A percentile compares a stretch with the other conserved stretches of the same genome.
These are phyloP conservation scores for Ganoderma multipileum DNA, from an alignment of 1,284 basidiomycete genomes.

Conservation along the genomic window DNA sequence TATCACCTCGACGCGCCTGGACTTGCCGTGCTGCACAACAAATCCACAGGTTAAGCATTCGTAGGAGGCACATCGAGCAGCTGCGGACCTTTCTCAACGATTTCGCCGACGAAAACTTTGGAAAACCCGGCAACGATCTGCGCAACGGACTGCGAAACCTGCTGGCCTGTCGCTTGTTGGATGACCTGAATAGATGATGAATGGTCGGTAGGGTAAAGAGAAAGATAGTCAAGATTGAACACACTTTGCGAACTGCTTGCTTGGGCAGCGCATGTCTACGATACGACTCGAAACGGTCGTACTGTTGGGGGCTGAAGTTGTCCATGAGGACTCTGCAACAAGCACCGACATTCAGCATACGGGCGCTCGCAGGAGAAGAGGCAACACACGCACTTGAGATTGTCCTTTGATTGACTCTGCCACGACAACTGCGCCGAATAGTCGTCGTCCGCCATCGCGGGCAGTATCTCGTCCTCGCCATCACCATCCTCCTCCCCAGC, in stretches of 20 bases:
- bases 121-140: slow-evolving; percentile 89
- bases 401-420: slow-evolving; percentile 85
- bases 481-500: slow-evolving; percentile 57
- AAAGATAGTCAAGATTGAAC: slow-evolving; percentile 11
- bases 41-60: neutral
- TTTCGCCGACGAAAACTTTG: slow-evolving; percentile 93
- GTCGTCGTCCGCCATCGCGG: slow-evolving; percentile 86
- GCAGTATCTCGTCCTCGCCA: slow-evolving; percentile 75
- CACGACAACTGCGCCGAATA: slow-evolving; percentile 81
- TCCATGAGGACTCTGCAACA: slow-evolving; percentile 79
- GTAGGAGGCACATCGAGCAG: neutral
- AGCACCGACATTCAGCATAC: slow-evolving; percentile 1
- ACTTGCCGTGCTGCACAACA: slow-evolving; percentile 69
- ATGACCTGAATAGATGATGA: slow-evolving; percentile 62
- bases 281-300: slow-evolving; percentile 90
- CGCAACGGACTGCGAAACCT: slow-evolving; percentile 85
- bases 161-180: slow-evolving; percentile 83
- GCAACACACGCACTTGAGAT: slow-evolving; percentile 65
- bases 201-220: neutral
- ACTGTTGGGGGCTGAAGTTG: slow-evolving; percentile 84
- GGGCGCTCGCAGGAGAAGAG: neutral
- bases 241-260: slow-evolving; percentile 80
- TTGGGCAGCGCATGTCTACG: slow-evolving; percentile 85
- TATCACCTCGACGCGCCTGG: slow-evolving; percentile 75
- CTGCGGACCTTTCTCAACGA: slow-evolving; percentile 81